Evolutionary conservation across 2,329 filamentous ascomycete genomes (phyloP).

Genomic region (Cylindrodendrum hubeiense): DNA sequence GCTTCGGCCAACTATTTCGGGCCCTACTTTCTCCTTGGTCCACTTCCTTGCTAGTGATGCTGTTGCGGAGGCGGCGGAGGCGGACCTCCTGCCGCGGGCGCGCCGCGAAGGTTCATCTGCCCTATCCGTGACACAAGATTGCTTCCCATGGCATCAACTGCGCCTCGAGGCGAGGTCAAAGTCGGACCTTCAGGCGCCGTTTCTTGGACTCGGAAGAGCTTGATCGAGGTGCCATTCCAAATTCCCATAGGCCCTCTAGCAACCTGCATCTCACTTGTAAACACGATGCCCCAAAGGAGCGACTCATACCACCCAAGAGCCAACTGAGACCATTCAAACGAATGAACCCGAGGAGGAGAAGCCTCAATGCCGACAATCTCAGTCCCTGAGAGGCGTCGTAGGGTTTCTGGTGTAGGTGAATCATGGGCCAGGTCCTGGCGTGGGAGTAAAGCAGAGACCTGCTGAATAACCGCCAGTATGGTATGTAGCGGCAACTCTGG

Average conservation of each 20-base stretch:
- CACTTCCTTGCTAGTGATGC: conserved; percentile 18
- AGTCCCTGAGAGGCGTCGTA: conserved; percentile 69
- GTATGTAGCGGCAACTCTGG: conserved; percentile 91
- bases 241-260: conserved; percentile 89
- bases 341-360: conserved; percentile 81
- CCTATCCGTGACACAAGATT: conserved; percentile 90
- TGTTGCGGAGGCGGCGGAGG: conserved; percentile 26
- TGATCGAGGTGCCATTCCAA: conserved; percentile 92
- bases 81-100: conserved; percentile 40
- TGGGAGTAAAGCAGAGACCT: conserved; percentile 70
- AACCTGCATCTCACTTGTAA: conserved; percentile 89
- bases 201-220: conserved; percentile 90
- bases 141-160: conserved; percentile 92
- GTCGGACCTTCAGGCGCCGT: conserved; percentile 84
- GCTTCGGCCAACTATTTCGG: not conserved
- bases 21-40: not conserved
- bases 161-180: conserved; percentile 85
- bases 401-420: conserved; percentile 56
- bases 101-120: conserved; percentile 77
- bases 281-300: conserved; percentile 92
- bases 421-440: conserved; percentile 60
- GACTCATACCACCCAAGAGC: conserved; percentile 97
- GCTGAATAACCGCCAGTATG: conserved; percentile 80
- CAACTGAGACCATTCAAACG: conserved; percentile 93
- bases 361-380: conserved; percentile 80